Evolutionary conservation across 345 rosid genomes (phyloP).

Genomic region (Moringa oleifera): DNA sequence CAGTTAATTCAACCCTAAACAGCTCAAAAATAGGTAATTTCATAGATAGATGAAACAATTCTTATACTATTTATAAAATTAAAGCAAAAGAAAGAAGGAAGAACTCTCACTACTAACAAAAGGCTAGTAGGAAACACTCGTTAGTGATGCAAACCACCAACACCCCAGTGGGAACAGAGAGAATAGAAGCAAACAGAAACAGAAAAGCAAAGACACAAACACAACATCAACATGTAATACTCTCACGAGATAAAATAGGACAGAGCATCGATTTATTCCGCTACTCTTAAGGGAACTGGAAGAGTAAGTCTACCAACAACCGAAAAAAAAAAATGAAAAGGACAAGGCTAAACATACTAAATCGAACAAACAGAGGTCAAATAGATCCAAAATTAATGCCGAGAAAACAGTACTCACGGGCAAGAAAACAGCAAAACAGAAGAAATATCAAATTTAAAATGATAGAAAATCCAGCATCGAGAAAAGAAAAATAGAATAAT

Average conservation of each 20-base stretch:
- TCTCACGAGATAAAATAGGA: slow-evolving; percentile 6
- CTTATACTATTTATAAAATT: not conserved
- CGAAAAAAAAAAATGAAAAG: too few species aligned
- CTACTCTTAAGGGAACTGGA: slow-evolving; percentile 26
- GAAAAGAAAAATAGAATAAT: slow-evolving; percentile 3
- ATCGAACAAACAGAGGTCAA: slow-evolving; percentile 21
- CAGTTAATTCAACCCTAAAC: not conserved
- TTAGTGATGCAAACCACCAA: not conserved
- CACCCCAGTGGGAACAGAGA: slow-evolving; percentile 3
- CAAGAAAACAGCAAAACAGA: slow-evolving; percentile 15
- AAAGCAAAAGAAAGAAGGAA: not conserved
- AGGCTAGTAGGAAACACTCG: not conserved
- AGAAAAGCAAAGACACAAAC: not conserved
- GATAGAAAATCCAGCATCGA: not conserved
- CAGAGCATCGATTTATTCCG: slow-evolving; percentile 28
- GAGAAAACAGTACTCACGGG: slow-evolving; percentile 18
- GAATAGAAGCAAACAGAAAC: slow-evolving; percentile 7
- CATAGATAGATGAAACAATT: not conserved
- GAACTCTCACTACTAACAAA: not conserved
- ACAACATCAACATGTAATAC: not conserved
- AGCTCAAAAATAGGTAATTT: not conserved
- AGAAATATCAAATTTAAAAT: slow-evolving; percentile 13
- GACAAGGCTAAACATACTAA: too few species aligned
- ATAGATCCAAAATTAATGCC: slow-evolving; percentile 59
- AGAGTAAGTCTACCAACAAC: slow-evolving; percentile 30